Evolutionary conservation across 805 yeast genomes (phyloP).

Genomic region (Pichia pseudocactophila): DNA sequence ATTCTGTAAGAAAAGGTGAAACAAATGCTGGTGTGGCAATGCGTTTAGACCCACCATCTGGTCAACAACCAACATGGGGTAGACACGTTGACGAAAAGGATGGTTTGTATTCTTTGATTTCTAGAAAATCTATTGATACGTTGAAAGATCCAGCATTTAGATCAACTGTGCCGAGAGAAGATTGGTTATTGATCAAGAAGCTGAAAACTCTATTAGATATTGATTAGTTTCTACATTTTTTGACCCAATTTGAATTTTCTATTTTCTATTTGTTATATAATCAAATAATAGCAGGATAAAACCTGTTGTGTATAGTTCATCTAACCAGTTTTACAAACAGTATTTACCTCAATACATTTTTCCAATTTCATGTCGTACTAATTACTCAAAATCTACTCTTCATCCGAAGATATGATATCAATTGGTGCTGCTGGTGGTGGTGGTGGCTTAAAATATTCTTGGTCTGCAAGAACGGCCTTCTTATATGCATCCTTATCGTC

Average conservation of each 20-base stretch:
- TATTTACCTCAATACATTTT: not conserved
- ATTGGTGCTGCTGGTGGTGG: conserved; percentile 12
- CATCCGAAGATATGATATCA: conserved; percentile 12
- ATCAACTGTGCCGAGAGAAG: conserved; percentile 87
- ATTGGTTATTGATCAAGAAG: conserved; percentile 86
- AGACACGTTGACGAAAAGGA: conserved; percentile 96
- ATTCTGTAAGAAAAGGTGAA: conserved; percentile 83
- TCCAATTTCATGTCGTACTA: too few relatives aligned
- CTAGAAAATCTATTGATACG: conserved; percentile 91
- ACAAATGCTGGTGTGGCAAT: conserved; percentile 98
- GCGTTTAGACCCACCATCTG: conserved; percentile 88
- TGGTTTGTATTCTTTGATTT: conserved; percentile 76
- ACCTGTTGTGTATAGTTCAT: not conserved
- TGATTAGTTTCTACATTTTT: conserved; percentile 12
- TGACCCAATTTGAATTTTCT: too few relatives aligned
- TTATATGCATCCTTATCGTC: conserved; percentile 47
- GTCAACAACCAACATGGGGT: conserved; percentile 97
- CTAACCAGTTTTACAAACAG: not conserved
- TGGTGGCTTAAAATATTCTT: conserved; percentile 51
- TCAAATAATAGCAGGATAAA: not conserved
- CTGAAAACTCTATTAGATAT: conserved; percentile 86
- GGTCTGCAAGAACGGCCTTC: conserved; percentile 42
- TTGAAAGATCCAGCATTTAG: conserved; percentile 97
- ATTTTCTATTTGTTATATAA: not conserved
- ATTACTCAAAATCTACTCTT: conserved; percentile 11